Percentiles rank a stretch among this genome's conserved stretches.
phyloP scores from a whole-genome alignment of 495 filamentous ascomycete species.

The Platismatia glauca region DNA sequence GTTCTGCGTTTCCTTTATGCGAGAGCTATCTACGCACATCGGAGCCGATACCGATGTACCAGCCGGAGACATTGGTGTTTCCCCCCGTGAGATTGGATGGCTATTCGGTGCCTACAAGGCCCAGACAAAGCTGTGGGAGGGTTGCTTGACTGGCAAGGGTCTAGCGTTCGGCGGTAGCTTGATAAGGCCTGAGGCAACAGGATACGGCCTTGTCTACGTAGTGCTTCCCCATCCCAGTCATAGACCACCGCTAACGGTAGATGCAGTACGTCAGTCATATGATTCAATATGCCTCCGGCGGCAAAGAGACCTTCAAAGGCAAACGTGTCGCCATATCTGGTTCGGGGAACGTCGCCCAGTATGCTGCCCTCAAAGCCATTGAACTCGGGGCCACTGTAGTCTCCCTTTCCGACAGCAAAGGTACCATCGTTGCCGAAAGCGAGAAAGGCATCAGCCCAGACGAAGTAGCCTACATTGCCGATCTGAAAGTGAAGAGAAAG shows the following conservation, averaged over 20 bases:
- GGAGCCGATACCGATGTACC: constrained; percentile 94
- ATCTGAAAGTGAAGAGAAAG: constrained; percentile 80
- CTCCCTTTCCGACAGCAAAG: constrained; percentile 90
- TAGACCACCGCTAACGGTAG: not conserved
- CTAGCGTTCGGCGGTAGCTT: constrained; percentile 83
- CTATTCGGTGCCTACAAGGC: constrained; percentile 94
- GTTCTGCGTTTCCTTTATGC: constrained; percentile 96
- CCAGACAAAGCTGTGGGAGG: constrained; percentile 83
- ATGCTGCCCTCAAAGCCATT: constrained; percentile 91
- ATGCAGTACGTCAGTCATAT: constrained; percentile 80
- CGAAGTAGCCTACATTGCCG: constrained; percentile 67
- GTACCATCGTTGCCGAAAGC: constrained; percentile 63
- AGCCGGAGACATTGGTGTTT: constrained; percentile 90
- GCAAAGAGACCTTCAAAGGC: constrained; percentile 77
- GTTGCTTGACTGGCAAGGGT: constrained; percentile 93
- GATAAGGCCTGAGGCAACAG: constrained; percentile 95
- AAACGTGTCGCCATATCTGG: constrained; percentile 95
- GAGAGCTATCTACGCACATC: constrained; percentile 87
- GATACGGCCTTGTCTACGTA: constrained; percentile 89
- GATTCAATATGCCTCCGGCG: constrained; percentile 72
- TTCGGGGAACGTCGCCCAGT: constrained; percentile 97
- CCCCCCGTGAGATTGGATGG: constrained; percentile 82
- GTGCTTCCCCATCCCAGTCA: constrained; percentile 13
- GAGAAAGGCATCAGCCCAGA: constrained; percentile 59
- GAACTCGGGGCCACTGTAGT: constrained; percentile 90